A percentile compares a stretch with the other conserved stretches of the same genome.
phyloP scores from a whole-genome alignment of 2,329 filamentous ascomycete genomes.

The Mycocentrospora acerina region DNA sequence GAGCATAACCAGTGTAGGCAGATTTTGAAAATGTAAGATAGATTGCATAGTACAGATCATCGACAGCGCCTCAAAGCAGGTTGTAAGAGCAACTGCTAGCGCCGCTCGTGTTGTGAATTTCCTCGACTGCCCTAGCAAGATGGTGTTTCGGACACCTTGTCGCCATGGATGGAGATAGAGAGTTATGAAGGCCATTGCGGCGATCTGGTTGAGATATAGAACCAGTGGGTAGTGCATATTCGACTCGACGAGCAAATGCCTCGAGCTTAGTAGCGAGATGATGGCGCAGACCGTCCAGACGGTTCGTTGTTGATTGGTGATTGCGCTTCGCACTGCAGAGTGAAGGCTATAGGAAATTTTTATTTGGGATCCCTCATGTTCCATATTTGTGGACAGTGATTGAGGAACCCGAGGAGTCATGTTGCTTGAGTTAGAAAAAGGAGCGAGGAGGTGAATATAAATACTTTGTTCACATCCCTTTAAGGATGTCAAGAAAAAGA shows the following conservation, averaged over 20 bases:
- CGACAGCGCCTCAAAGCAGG: slow-evolving; percentile 19
- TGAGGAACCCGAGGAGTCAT: too few relatives aligned
- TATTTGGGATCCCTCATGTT: too few relatives aligned
- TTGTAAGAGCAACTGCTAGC: slow-evolving; percentile 3
- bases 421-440: too few relatives aligned
- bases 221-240: slow-evolving; percentile 28
- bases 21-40: slow-evolving; percentile 32
- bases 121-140: background rate
- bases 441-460: too few relatives aligned
- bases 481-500: too few relatives aligned
- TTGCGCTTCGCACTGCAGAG: too few relatives aligned
- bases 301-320: background rate
- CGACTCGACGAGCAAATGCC: slow-evolving; percentile 22
- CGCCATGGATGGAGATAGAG: slow-evolving; percentile 2
- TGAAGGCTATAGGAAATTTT: too few relatives aligned
- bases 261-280: slow-evolving; percentile 21
- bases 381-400: too few relatives aligned
- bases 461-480: too few relatives aligned
- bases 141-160: background rate
- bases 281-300: slow-evolving; percentile 20
- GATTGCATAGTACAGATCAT: slow-evolving; percentile 29
- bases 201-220: slow-evolving; percentile 15
- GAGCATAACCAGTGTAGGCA: slow-evolving; percentile 33
- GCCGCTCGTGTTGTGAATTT: slow-evolving; percentile 1
- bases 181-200: slow-evolving; percentile 6